These are phyloP conservation scores for Fusarium papillatum DNA, from an alignment of 2,329 filamentous ascomycete genomes.

Conservation along the genomic window DNA sequence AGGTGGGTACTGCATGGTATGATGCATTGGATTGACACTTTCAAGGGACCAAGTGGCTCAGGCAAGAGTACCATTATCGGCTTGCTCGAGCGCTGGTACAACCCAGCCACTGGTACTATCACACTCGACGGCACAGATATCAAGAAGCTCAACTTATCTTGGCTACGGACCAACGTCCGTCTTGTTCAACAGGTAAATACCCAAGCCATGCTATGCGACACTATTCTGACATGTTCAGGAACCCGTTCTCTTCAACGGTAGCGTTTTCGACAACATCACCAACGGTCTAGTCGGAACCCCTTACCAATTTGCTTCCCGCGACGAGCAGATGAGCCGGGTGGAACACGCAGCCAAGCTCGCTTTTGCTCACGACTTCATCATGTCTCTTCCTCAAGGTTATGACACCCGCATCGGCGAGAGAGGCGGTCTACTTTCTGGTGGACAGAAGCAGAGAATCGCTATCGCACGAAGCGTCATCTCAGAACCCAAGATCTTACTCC, in stretches of 20 bases:
- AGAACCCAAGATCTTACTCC: constrained; percentile 66
- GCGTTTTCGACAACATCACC: constrained; percentile 64
- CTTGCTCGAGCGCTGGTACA: constrained; percentile 53
- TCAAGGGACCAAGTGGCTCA: constrained; percentile 46
- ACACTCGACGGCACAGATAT: constrained; percentile 48
- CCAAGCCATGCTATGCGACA: neutral
- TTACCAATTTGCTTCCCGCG: constrained; percentile 44
- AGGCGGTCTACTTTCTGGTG: constrained; percentile 74
- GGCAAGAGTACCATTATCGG: constrained; percentile 54
- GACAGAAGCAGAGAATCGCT: constrained; percentile 74
- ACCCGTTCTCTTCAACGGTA: constrained; percentile 54
- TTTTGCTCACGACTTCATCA: constrained; percentile 64
- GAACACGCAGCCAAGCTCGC: constrained; percentile 59
- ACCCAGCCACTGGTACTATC: constrained; percentile 46
- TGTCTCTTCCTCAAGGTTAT: constrained; percentile 57
- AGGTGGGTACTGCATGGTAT: too few species aligned
- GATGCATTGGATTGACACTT: neutral
- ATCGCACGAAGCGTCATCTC: constrained; percentile 64
- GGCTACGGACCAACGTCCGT: constrained; percentile 50
- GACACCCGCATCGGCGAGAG: constrained; percentile 72
- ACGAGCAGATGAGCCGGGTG: constrained; percentile 57
- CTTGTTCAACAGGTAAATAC: constrained; percentile 48
- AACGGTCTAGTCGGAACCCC: constrained; percentile 56
- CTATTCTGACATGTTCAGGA: constrained; percentile 36
- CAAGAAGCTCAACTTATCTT: constrained; percentile 49